Percentiles rank a stretch among this genome's conserved stretches.
phyloP scores from a whole-genome alignment of 352 stramenopile genomes.

The Phytophthora citrophthora region DNA sequence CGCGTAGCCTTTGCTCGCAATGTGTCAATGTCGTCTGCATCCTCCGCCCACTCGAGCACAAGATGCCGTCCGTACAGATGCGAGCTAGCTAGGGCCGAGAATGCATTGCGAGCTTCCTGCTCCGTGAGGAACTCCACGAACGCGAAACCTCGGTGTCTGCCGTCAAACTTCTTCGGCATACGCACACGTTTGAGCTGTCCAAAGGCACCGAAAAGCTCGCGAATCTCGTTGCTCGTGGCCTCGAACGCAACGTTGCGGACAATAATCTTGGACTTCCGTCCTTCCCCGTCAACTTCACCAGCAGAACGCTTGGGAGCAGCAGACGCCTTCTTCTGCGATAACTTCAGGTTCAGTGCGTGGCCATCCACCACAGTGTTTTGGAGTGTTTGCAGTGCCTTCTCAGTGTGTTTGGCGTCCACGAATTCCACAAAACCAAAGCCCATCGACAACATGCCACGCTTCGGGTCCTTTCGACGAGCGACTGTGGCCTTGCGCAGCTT shows the following conservation, averaged over 20 bases:
- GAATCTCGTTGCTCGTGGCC: constrained; percentile 96
- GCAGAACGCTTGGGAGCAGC: constrained; percentile 49
- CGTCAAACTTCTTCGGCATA: constrained; percentile 99
- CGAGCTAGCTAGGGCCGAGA: constrained; percentile 93
- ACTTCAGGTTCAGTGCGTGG: constrained; percentile 94
- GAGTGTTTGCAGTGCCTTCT: constrained; percentile 80
- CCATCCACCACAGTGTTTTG: constrained; percentile 93
- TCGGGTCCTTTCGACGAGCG: constrained; percentile 81
- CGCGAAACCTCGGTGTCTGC: constrained; percentile 96
- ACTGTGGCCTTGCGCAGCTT: constrained; percentile 90
- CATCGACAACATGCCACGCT: constrained; percentile 93
- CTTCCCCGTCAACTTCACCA: constrained; percentile 36
- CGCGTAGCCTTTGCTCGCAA: constrained; percentile 83
- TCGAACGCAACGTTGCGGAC: constrained; percentile 99
- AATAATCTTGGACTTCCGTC: constrained; percentile 95
- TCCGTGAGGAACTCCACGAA: constrained; percentile 98
- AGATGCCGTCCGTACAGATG: constrained; percentile 99
- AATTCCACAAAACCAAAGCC: constrained; percentile 99
- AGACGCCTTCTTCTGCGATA: constrained; percentile 91
- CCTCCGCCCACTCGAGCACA: constrained; percentile 97
- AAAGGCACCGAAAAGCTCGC: constrained; percentile 97
- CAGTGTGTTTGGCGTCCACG: constrained; percentile 81
- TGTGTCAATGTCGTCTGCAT: constrained; percentile 87
- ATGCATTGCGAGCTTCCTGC: constrained; percentile 94
- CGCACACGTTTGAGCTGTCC: constrained; percentile 97